phyloP scores from a whole-genome alignment of 2,329 filamentous ascomycete species.

The Trichoderma asperellum region DNA sequence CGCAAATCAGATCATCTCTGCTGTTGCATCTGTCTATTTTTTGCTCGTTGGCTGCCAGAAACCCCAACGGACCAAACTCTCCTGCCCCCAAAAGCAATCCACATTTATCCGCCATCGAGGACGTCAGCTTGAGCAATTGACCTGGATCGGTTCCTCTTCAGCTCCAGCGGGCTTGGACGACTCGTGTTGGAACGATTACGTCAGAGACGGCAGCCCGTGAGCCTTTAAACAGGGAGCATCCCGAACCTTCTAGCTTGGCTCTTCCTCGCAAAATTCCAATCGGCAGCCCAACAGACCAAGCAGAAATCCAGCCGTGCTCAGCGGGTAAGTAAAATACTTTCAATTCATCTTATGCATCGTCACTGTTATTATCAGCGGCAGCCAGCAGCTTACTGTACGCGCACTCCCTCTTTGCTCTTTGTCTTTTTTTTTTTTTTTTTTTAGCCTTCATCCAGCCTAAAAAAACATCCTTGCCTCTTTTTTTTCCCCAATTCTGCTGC shows the following conservation, averaged over 20 bases:
- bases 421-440: not conserved
- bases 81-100: not conserved
- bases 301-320: not conserved
- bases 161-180: constrained; percentile 4
- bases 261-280: constrained; percentile 1
- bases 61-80: constrained; percentile 27
- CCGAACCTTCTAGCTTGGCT: not conserved
- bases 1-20: not conserved
- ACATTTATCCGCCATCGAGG: constrained; percentile 25
- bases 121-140: constrained; percentile 24
- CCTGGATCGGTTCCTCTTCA: constrained; percentile 11
- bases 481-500: constrained; percentile 14
- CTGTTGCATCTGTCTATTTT: not conserved
- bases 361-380: not conserved
- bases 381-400: not conserved
- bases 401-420: not conserved
- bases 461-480: not conserved
- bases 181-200: constrained; percentile 14
- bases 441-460: not conserved
- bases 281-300: not conserved
- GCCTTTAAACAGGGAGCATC: constrained; percentile 8
- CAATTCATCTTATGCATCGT: not conserved
- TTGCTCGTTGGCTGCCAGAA: not conserved
- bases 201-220: constrained; percentile 12
- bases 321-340: not conserved